These are phyloP conservation scores for Russula lepida DNA, from an alignment of 768 basidiomycete species.

Conservation along the genomic window DNA sequence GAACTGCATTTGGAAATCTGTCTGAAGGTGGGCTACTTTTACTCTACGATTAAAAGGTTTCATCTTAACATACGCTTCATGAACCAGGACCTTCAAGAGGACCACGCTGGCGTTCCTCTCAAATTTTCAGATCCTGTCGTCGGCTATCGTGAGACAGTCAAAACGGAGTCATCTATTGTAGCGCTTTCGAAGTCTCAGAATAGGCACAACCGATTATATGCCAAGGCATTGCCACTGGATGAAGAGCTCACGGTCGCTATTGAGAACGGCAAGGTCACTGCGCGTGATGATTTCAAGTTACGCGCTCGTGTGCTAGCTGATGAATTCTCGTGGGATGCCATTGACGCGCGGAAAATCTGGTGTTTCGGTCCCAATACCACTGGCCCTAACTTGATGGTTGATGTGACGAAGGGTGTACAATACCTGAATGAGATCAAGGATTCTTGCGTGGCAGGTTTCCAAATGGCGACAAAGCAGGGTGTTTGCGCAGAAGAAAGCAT, in stretches of 20 bases:
- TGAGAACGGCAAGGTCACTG: conserved; percentile 71
- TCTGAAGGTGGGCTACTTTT: conserved; percentile 62
- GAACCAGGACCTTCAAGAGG: conserved; percentile 90
- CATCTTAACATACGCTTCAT: not conserved
- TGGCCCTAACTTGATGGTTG: conserved; percentile 93
- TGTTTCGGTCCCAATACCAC: conserved; percentile 98
- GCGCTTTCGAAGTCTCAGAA: conserved; percentile 99
- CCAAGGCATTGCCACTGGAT: conserved; percentile 86
- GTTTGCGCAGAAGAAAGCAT: conserved; percentile 95
- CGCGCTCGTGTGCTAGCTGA: conserved; percentile 95
- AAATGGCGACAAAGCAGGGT: conserved; percentile 99
- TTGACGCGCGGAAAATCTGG: conserved; percentile 99
- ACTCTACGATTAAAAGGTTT: not conserved
- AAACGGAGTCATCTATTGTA: conserved; percentile 88
- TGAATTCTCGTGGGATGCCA: conserved; percentile 97
- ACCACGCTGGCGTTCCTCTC: conserved; percentile 98
- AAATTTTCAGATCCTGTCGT: conserved; percentile 98
- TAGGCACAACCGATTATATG: conserved; percentile 98
- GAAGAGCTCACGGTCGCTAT: conserved; percentile 94
- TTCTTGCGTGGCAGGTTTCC: conserved; percentile 97
- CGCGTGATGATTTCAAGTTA: conserved; percentile 96
- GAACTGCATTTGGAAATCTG: conserved; percentile 99
- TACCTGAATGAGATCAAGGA: conserved; percentile 99
- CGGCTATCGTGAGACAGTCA: conserved; percentile 96
- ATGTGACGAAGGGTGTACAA: conserved; percentile 98